Evolutionary conservation across 352 stramenopile genomes (phyloP), one percentile per base, ranked within the genome.

Genomic region (Globisporangium mamillatum): DNA sequence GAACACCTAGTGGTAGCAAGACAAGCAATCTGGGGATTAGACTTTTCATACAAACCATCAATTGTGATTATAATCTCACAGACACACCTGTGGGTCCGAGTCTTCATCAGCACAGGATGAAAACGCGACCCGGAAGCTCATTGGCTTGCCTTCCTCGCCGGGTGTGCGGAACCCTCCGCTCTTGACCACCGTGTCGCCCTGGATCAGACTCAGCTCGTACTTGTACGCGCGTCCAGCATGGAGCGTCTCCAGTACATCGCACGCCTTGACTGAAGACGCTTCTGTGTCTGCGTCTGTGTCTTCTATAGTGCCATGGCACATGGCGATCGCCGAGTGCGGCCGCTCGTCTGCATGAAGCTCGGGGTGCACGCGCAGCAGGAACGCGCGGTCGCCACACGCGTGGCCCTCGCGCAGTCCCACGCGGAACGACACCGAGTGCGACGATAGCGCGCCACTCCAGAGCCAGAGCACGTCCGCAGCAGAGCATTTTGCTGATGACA

Each of bases 91-190:
- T 25, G 88, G 86, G 64, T 96, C 82, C 7, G 88, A 93, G 7
- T 80, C 61, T 75, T 96, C 86, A 61, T 96, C 88, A 2, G 86
- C 86, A 65, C 88, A 96, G 9, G 88, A 96, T 6, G 83, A 84
- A 65, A 96, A 93, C 14, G 76, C 81, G 56, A 96, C 78, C 61
- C 84, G 75, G 69, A 92, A 96, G 65, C 80, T 81, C 46, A 83
- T 78, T 1, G 86, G 56, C 14, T 61, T 60, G 25, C 88, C 88
- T 12, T 86, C 76, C 3, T 58, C 24, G 50, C 67, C 67, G 0
- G 86, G 84, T 3, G 88, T 90, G 16, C 55, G 68, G 52, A 96
- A 90, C 7, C 44, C 72, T 2, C 88, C 86, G 2, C 55, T 66
- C 32, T 63, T 69, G 24, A 82, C 73, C 7, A 84, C 64, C 59